Evolutionary conservation across 2,329 filamentous ascomycete genomes (phyloP), one percentile per base, ranked within the genome.

Genomic region (Penicillium sp.): DNA sequence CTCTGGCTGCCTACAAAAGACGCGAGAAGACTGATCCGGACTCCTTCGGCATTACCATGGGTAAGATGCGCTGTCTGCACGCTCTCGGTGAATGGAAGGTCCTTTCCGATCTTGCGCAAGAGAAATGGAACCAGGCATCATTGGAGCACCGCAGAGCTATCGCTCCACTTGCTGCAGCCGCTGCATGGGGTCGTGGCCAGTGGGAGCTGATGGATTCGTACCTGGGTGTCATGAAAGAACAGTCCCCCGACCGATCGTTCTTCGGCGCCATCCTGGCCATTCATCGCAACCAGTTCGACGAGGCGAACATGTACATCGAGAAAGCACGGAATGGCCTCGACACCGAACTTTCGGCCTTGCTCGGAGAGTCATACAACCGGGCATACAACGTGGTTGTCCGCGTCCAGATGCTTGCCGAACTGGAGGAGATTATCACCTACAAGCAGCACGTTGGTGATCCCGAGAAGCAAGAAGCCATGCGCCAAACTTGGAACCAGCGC

Each of bases 131-230:
- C 68, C 93, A 93, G 74, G 95, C 94, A 8, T 89, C 89, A 4
- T 86, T 90, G 5, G 95, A 98, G 65, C 89, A 97, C 62, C 91
- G 95, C 72, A 89, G 93, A 68, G 88, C 90, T 61, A 97, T 99
- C 75, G 95, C 95, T 33, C 93, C 93, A 57, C 85, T 99, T 47
- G 95, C 95, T 33, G 96, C 96, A 5, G 94, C 94, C 4, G 95
- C 95, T 42, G 94, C 96, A 15, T 99, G 95, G 95, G 94, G 94
- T 58, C 85, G 97, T 65, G 91, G 91, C 64, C 96, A 98, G 75
- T 99, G 96, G 91, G 94, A 98, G 70, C 87, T 94, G 17, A 99
- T 99, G 95, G 95, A 99, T 76, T 93, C 91, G 60, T 99, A 99
- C 73, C 85, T 99, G 28, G 90, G 90, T 66, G 95, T 95, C 28